Percentiles rank a stretch among this genome's conserved stretches.
phyloP scores from a whole-genome alignment of 2,329 filamentous ascomycete genomes.

The Diaporthe velutina region DNA sequence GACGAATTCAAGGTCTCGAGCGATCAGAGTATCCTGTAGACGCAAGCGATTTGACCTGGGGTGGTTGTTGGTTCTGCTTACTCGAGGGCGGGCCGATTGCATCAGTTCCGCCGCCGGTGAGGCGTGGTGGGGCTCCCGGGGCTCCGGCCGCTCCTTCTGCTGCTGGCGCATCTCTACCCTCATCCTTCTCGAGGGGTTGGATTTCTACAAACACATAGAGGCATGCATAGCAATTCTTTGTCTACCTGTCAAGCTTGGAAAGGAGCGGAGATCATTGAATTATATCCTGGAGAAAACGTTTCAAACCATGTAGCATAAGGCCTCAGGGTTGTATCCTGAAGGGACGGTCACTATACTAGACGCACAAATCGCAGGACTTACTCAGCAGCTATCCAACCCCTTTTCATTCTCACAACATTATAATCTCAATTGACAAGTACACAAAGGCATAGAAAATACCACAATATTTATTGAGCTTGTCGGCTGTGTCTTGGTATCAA shows the following conservation, averaged over 20 bases:
- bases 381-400: too few relatives aligned
- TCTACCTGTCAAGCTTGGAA: neutral
- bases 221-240: neutral
- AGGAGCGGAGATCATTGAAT: too few relatives aligned
- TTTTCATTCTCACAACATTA: too few relatives aligned
- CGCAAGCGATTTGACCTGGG: neutral
- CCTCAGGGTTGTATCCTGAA: neutral
- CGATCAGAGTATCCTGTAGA: neutral
- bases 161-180: neutral
- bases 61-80: conserved; percentile 8
- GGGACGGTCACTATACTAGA: neutral
- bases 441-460: neutral
- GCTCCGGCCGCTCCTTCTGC: neutral
- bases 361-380: neutral
- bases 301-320: neutral
- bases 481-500: neutral
- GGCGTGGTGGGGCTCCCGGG: conserved; percentile 13
- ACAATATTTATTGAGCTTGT: neutral
- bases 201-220: neutral
- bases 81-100: conserved; percentile 11
- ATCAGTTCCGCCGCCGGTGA: conserved; percentile 15
- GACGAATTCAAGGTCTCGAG: neutral
- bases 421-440: too few relatives aligned
- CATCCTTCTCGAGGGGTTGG: neutral
- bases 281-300: too few relatives aligned